phyloP scores from a whole-genome alignment of 2,329 filamentous ascomycete genomes.

The Cytospora mali region DNA sequence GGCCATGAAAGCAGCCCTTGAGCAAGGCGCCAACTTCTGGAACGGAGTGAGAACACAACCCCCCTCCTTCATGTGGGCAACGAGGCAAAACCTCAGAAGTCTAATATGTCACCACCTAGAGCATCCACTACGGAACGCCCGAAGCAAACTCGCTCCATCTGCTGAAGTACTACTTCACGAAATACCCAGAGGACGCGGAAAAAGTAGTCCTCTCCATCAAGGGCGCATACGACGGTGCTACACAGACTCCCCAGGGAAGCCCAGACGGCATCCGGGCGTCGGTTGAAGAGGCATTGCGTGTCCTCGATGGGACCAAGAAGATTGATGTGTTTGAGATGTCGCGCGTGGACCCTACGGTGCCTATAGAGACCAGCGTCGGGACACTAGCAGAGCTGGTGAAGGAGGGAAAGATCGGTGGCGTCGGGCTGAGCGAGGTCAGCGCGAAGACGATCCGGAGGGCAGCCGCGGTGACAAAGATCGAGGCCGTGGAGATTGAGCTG shows the following conservation, averaged over 20 bases:
- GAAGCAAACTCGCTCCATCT: conserved; percentile 56
- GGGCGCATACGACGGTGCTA: conserved; percentile 44
- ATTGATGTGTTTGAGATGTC: conserved; percentile 60
- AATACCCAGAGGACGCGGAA: conserved; percentile 57
- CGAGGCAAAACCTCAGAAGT: no score
- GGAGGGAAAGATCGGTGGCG: conserved; percentile 47
- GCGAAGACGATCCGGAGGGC: conserved; percentile 46
- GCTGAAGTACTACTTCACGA: conserved; percentile 56
- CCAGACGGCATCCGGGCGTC: conserved; percentile 55
- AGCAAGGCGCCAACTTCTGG: conserved; percentile 54
- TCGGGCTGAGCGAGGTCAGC: conserved; percentile 47
- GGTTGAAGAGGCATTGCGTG: conserved; percentile 52
- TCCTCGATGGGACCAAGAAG: conserved; percentile 43
- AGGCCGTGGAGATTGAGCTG: conserved; percentile 51
- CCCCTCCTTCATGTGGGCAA: no score
- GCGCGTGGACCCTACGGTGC: conserved; percentile 43
- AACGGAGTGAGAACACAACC: no score
- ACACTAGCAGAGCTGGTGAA: conserved; percentile 43
- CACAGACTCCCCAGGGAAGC: conserved; percentile 44
- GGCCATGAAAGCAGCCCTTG: conserved; percentile 41
- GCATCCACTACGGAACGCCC: conserved; percentile 55
- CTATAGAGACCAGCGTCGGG: conserved; percentile 46
- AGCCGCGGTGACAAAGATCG: conserved; percentile 43
- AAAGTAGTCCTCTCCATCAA: conserved; percentile 61
- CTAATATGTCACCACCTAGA: no score